Conservation (phyloP, 78 protist genomes). For the Creolimax fragrantissima region DNA sequence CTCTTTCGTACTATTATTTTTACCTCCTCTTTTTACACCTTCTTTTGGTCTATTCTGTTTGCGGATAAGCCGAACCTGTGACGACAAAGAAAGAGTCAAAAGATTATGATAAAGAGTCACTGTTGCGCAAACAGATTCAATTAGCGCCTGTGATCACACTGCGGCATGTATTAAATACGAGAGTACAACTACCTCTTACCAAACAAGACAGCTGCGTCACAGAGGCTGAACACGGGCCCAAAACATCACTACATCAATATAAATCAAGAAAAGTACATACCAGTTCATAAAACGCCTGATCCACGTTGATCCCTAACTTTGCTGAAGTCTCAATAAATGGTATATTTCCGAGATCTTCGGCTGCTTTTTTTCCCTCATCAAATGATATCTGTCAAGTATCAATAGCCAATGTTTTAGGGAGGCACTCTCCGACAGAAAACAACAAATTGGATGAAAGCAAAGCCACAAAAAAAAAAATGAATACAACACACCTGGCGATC, state of each 20-base stretch:
- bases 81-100: no score
- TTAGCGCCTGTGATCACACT: no score
- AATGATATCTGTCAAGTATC: constrained; percentile 37
- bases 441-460: constrained; percentile 4
- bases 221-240: no score
- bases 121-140: no score
- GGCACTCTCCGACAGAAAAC: neutral
- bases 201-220: no score
- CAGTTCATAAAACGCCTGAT: constrained; percentile 44
- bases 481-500: neutral
- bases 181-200: no score
- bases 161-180: no score
- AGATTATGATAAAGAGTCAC: no score
- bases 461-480: neutral
- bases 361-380: neutral
- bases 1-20: neutral
- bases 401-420: neutral
- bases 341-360: neutral
- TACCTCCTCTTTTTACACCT: neutral
- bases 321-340: constrained; percentile 65
- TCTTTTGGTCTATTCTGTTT: neutral
- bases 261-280: no score
- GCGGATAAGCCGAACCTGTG: neutral
- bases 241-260: no score
- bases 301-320: constrained; percentile 38